These are phyloP conservation scores for Multifurca ochricompacta DNA, from an alignment of 768 basidiomycete genomes.

Conservation along the genomic window DNA sequence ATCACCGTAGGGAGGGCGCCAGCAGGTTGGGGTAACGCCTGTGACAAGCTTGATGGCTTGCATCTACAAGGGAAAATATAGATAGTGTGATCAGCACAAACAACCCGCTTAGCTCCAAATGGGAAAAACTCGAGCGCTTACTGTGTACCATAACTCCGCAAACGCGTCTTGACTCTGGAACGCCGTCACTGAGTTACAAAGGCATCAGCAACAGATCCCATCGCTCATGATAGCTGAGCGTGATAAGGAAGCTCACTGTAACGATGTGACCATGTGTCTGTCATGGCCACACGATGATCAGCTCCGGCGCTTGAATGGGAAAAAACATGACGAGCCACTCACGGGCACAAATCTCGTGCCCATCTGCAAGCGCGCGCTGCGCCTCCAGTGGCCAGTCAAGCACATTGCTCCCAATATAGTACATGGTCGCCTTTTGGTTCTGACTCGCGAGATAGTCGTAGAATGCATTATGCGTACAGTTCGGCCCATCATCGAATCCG, in stretches of 20 bases:
- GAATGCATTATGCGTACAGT: constrained; percentile 56
- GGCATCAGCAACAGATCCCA: neutral
- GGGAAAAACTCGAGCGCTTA: constrained; percentile 24
- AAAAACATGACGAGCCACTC: constrained; percentile 26
- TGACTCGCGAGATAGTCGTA: constrained; percentile 45
- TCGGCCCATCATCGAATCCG: constrained; percentile 59
- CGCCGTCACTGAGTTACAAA: constrained; percentile 40
- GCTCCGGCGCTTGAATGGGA: too few relatives aligned
- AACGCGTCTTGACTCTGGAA: constrained; percentile 59
- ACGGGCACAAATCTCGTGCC: constrained; percentile 51
- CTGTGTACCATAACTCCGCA: constrained; percentile 70
- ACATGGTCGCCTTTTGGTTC: constrained; percentile 60
- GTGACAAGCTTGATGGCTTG: constrained; percentile 46
- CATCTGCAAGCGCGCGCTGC: constrained; percentile 44
- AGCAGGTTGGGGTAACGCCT: constrained; percentile 52
- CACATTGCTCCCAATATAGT: constrained; percentile 53
- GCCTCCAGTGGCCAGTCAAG: constrained; percentile 50
- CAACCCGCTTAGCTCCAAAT: neutral
- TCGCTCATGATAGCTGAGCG: neutral
- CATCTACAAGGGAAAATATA: constrained; percentile 29
- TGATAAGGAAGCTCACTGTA: constrained; percentile 30
- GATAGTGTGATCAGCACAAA: neutral
- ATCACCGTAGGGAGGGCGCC: constrained; percentile 58
- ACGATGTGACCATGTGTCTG: constrained; percentile 45
- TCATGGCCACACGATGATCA: neutral